Evolutionary conservation across 192 early-diverging fungal species (phyloP), one percentile per base, ranked within the genome.

Genomic region (Entomortierella chlamydospora): DNA sequence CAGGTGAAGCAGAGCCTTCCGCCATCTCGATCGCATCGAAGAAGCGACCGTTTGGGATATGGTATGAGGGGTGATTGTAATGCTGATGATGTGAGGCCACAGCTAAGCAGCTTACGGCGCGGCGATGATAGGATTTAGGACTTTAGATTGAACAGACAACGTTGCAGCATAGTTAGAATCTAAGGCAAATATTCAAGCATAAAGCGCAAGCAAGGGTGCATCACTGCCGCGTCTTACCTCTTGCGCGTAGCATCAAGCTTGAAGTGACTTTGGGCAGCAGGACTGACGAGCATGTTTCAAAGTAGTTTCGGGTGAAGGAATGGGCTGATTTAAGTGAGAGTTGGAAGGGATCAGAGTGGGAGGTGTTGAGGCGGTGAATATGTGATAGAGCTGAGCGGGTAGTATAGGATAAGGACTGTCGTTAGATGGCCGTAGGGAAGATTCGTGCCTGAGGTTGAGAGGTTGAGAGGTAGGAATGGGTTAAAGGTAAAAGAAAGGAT

Each of bases 41-140:
- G 57, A 63, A 57, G 45, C 63, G 68, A 31, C 61, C 58, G 30
- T 60, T 69, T 8, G 74, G 30, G 18, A 57, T 43, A 20, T 51
- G 55, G 43, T 79, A 79, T 18, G 68, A 64, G 4, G 68, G 63
- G 34, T 70, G 68, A 22, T 79, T 64, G 33, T 79, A 79, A 43
- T 79, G 76, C 52, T 66, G 68, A 31, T 79, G 63, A 23, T 64
- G 63, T 17, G 76, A 70, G 6, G 76, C 76, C 8, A 79, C 68
- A 17, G 76, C 76, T 30, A 79, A n/a, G 51, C 76, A 79, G 52
- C 76, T 79, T 20, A 79, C 76, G 49, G 76, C 57, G 51, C 76
- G 76, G 15, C 76, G 76, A 33, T 79, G 76, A 29, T 79, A 78
- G 55, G 55, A 70, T 11, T 17, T 28, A 28, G 68, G 57, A 30